These are phyloP conservation scores for Apophysomyces trapeziformis DNA, from an alignment of 371 early-diverging fungal genomes.

Conservation along the genomic window DNA sequence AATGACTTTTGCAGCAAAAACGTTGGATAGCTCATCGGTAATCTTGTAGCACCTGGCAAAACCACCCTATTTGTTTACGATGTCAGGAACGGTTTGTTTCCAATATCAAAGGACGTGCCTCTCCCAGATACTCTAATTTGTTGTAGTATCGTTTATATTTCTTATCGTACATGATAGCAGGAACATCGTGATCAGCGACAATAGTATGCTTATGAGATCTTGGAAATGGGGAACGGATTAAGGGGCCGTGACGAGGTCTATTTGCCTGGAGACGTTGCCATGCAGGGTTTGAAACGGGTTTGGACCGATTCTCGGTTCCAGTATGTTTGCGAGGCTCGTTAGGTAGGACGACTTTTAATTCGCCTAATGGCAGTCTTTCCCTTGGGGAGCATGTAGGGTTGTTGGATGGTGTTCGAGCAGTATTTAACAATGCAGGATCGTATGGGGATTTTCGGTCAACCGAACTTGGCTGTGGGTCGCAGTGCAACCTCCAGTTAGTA, in stretches of 20 bases:
- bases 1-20: slow-evolving; percentile 84
- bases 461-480: not conserved
- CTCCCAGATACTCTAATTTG: slow-evolving; percentile 26
- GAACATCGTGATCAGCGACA: slow-evolving; percentile 20
- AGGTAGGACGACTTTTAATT: slow-evolving; percentile 16
- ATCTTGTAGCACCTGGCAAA: slow-evolving; percentile 90
- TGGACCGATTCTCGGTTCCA: not conserved
- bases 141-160: slow-evolving; percentile 18
- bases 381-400: not conserved
- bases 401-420: slow-evolving; percentile 3
- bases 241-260: not conserved
- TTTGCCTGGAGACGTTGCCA: slow-evolving; percentile 4
- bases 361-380: slow-evolving; percentile 14
- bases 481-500: not conserved
- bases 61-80: slow-evolving; percentile 69
- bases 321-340: slow-evolving; percentile 6
- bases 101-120: slow-evolving; percentile 16
- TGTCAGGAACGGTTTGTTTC: not conserved
- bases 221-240: slow-evolving; percentile 8
- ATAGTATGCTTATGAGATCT: slow-evolving; percentile 7
- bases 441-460: not conserved
- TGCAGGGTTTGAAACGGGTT: slow-evolving; percentile 4
- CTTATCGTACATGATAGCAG: slow-evolving; percentile 17
- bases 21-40: slow-evolving; percentile 37
- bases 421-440: not conserved